A percentile compares a stretch with the other conserved stretches of the same genome.
Evolutionary conservation across 148 eudicot genomes (phyloP).

Genomic region (Dianthus caryophyllus): DNA sequence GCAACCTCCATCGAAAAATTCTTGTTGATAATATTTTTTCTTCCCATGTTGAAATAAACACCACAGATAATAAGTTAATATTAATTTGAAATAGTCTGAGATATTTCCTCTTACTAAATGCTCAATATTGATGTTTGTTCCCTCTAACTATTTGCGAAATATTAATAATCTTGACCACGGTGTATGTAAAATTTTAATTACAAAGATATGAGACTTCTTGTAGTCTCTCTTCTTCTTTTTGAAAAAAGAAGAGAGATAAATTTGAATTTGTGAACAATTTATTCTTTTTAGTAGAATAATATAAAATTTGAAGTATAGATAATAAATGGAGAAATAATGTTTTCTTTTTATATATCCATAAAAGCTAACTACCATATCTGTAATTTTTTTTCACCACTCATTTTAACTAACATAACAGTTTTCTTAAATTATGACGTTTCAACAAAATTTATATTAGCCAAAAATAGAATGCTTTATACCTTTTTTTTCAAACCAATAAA

Average conservation of each 20-base stretch:
- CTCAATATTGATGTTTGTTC: not conserved
- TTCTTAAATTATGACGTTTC: too few relatives aligned
- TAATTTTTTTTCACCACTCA: not conserved
- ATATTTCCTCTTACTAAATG: too few relatives aligned
- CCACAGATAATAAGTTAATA: not conserved
- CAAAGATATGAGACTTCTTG: not conserved
- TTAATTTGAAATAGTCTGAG: too few relatives aligned
- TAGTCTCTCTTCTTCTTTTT: conserved; percentile 4
- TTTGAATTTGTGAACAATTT: not conserved
- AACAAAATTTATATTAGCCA: too few relatives aligned
- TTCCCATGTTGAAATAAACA: conserved; percentile 19
- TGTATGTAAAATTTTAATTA: not conserved
- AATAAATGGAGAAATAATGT: too few relatives aligned
- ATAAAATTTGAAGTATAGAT: too few relatives aligned
- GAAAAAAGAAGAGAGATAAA: conserved; percentile 17
- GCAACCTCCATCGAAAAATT: conserved; percentile 31
- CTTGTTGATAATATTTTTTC: conserved; percentile 15
- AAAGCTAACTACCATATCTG: not conserved
- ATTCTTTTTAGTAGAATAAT: not conserved
- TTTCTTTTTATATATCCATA: not conserved
- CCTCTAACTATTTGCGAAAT: not conserved
- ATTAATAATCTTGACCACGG: not conserved
- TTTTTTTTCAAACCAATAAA: too few relatives aligned
- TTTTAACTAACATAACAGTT: too few relatives aligned
- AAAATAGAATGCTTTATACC: too few relatives aligned